A percentile compares a stretch with the other conserved stretches of the same genome.
Conservation (phyloP, 768 basidiomycete species). For the Hygrocybe coccinea region DNA sequence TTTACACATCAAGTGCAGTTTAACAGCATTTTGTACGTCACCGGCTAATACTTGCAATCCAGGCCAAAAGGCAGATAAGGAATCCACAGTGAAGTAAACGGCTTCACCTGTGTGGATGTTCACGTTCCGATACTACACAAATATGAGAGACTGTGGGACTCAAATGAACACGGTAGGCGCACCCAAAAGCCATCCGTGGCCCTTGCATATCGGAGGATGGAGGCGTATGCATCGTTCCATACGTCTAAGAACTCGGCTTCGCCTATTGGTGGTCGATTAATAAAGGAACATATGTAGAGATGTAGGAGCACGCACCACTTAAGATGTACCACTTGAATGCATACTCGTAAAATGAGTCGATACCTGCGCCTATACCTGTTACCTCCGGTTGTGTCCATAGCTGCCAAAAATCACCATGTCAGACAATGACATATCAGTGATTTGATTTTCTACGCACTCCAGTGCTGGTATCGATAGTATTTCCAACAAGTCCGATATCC, state of each 20-base stretch:
- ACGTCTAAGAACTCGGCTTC: constrained; percentile 79
- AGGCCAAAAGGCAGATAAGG: constrained; percentile 95
- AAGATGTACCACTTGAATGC: constrained; percentile 89
- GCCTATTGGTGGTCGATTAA: constrained; percentile 36
- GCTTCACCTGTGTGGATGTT: constrained; percentile 74
- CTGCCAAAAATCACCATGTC: constrained; percentile 31
- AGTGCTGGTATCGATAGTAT: constrained; percentile 77
- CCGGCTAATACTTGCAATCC: constrained; percentile 86
- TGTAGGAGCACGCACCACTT: constrained; percentile 47
- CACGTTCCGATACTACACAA: constrained; percentile 73
- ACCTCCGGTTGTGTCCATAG: constrained; percentile 73
- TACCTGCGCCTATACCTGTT: constrained; percentile 85
- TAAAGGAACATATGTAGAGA: not conserved
- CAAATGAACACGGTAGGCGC: constrained; percentile 17
- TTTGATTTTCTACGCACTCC: constrained; percentile 50
- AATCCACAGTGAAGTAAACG: constrained; percentile 80
- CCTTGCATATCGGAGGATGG: constrained; percentile 81
- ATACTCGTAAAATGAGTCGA: constrained; percentile 95
- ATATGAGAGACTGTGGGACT: not conserved
- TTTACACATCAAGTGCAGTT: constrained; percentile 84
- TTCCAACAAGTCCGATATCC: constrained; percentile 79
- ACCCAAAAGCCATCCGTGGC: constrained; percentile 88
- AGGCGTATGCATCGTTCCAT: constrained; percentile 78
- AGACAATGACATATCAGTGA: not conserved
- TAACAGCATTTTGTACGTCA: constrained; percentile 85